Evolutionary conservation across 495 filamentous ascomycete species (phyloP).

Genomic region (Penicillium verhagenii): DNA sequence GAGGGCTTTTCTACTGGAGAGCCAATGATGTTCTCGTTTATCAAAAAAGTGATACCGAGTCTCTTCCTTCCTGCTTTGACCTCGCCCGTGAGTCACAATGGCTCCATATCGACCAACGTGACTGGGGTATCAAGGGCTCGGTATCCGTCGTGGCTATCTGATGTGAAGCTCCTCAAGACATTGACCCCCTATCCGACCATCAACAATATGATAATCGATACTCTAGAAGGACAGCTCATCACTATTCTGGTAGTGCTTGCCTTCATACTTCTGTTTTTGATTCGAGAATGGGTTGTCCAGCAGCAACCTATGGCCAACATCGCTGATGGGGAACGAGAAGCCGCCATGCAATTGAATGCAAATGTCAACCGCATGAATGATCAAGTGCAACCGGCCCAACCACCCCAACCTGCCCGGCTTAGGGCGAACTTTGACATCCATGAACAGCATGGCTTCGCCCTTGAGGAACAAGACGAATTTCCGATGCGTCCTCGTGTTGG

Average conservation of each 20-base stretch:
- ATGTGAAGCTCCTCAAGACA: conserved; percentile 66
- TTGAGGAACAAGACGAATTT: conserved; percentile 17
- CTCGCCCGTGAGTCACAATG: conserved; percentile 19
- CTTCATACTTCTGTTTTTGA: conserved; percentile 93
- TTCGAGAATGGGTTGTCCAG: conserved; percentile 96
- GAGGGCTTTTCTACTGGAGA: conserved; percentile 46
- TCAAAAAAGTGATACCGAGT: conserved; percentile 42
- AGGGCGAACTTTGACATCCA: not conserved
- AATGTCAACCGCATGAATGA: conserved; percentile 36
- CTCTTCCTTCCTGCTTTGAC: conserved; percentile 42
- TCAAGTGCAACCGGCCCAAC: conserved; percentile 8
- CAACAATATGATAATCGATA: conserved; percentile 79
- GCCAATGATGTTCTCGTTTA: conserved; percentile 47
- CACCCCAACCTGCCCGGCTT: conserved; percentile 1
- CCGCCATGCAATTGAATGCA: conserved; percentile 40
- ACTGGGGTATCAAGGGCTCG: conserved; percentile 27
- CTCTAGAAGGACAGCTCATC: conserved; percentile 89
- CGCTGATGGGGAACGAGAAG: conserved; percentile 51
- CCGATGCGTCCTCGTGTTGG: conserved; percentile 8
- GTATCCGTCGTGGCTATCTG: conserved; percentile 60
- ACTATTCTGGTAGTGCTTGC: conserved; percentile 84
- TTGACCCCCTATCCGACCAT: conserved; percentile 70
- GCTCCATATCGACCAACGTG: conserved; percentile 20
- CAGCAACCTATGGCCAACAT: conserved; percentile 79
- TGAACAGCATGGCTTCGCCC: conserved; percentile 12